These are phyloP conservation scores for Ceratocystis albifundus DNA, from an alignment of 2,329 filamentous ascomycete species.

Conservation along the genomic window DNA sequence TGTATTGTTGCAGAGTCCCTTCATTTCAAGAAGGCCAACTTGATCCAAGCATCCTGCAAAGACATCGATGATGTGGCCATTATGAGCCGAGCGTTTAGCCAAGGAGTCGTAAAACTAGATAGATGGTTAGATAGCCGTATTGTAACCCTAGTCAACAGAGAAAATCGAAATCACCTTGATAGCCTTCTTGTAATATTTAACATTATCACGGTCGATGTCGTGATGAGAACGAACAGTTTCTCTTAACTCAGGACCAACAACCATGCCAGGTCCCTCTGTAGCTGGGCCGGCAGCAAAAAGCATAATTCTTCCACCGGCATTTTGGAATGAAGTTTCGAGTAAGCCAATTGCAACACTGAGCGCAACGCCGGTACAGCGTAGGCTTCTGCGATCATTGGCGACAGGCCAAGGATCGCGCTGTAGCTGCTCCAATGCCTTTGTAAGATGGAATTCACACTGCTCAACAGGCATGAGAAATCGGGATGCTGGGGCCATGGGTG, in stretches of 20 bases:
- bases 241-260: slow-evolving; percentile 87
- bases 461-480: slow-evolving; percentile 89
- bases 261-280: slow-evolving; percentile 92
- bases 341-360: slow-evolving; percentile 87
- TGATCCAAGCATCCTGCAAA: slow-evolving; percentile 97
- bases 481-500: slow-evolving; percentile 68
- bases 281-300: slow-evolving; percentile 89
- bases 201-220: slow-evolving; percentile 96
- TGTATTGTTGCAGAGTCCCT: slow-evolving; percentile 87
- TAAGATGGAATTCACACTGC: slow-evolving; percentile 94
- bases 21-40: slow-evolving; percentile 96
- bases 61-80: slow-evolving; percentile 94
- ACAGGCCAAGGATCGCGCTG: slow-evolving; percentile 98
- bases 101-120: slow-evolving; percentile 81
- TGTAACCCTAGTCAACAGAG: no score
- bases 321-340: slow-evolving; percentile 89
- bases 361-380: slow-evolving; percentile 93
- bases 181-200: slow-evolving; percentile 99
- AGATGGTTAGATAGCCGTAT: no score
- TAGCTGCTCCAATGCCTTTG: slow-evolving; percentile 85
- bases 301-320: slow-evolving; percentile 92
- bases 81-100: slow-evolving; percentile 87
- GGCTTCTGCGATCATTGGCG: slow-evolving; percentile 76
- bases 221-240: slow-evolving; percentile 97
- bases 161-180: slow-evolving; percentile 53